Base-by-base conservation (phyloP, 2,329 filamentous ascomycete genomes). In the Colletotrichum echinochloae region DNA sequence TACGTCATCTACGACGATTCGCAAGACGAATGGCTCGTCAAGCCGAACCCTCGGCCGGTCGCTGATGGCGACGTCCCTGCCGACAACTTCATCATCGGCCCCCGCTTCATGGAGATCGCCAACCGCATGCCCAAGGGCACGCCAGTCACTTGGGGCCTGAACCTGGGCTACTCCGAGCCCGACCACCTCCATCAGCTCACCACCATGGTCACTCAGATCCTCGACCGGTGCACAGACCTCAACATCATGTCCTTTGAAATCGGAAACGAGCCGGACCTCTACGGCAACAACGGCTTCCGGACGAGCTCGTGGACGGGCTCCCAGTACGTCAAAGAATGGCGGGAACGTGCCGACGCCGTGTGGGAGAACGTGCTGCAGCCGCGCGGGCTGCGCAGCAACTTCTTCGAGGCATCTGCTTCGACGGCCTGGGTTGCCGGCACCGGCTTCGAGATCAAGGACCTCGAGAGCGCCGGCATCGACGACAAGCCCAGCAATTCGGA, bases 241-340 rank as follows among this genome's bases (percentile, higher is more conserved):
- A 70, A 70, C 37, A 44, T 70, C 20, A 65, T 70, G 41, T 70
- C 67, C 18, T 70, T 70, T 52, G 67, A 70, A 41, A 62, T 70
- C 37, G 67, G 67, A 0, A 70, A 70, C 44, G 67, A 70, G 44
- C 67, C 67, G 35, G 67, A 70, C 67, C 67, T 70, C 12, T 70
- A 70, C 51, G 65, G 35, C 57, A 12, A 59, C 2, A 70, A 70
- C 51, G 64, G 67, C 4, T 70, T 70, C 37, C 57, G 57, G 4
- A 52, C 33, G 23, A 33, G 51, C 11, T 44, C 57, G 9, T 70
- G 67, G 67, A 39, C 67, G 5, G 67, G 67, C 1, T 57, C 64
- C 26, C 37, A 67, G 12, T 70, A 70, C 44, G 59, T 54, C 7
- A 3, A 60, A 9, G 41, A 70, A 11, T 70, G 67, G 67, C 64